Percentiles rank a stretch among this genome's conserved stretches.
These are phyloP conservation scores for Cyberlindnera nakhonratchasimensis DNA, from an alignment of 805 yeast genomes.

Conservation along the genomic window DNA sequence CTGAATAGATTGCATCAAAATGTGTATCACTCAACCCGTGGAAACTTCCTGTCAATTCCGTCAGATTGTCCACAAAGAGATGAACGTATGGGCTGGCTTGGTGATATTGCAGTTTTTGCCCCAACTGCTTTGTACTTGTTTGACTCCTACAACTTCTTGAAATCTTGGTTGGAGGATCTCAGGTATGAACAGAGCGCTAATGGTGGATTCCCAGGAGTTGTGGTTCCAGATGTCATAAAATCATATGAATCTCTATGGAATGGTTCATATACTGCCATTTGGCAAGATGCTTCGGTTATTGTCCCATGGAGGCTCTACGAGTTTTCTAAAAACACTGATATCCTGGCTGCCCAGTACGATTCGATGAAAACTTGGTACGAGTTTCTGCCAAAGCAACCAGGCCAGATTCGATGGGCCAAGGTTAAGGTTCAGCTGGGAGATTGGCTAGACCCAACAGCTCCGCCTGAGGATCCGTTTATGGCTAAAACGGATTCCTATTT, in stretches of 20 bases:
- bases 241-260: constrained; percentile 13
- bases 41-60: constrained; percentile 19
- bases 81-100: constrained; percentile 24
- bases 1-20: constrained; percentile 16
- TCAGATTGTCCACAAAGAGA: constrained; percentile 24
- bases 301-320: constrained; percentile 19
- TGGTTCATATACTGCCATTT: constrained; percentile 17
- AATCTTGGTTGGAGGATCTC: constrained; percentile 21
- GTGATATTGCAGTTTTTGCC: constrained; percentile 21
- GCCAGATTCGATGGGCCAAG: constrained; percentile 17
- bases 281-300: constrained; percentile 23
- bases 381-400: constrained; percentile 17
- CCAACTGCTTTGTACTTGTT: constrained; percentile 20
- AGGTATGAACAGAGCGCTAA: constrained; percentile 16
- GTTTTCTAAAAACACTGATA: constrained; percentile 12
- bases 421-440: constrained; percentile 17
- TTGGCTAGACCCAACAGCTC: constrained; percentile 23
- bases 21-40: constrained; percentile 19
- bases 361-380: constrained; percentile 22
- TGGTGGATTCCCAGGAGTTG: constrained; percentile 20
- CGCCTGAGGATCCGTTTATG: constrained; percentile 18
- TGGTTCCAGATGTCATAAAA: constrained; percentile 17
- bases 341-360: constrained; percentile 17
- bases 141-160: constrained; percentile 20
- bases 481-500: constrained; percentile 19